Conservation (phyloP, 768 basidiomycete species). For the Phlebiopsis flavidoalba region DNA sequence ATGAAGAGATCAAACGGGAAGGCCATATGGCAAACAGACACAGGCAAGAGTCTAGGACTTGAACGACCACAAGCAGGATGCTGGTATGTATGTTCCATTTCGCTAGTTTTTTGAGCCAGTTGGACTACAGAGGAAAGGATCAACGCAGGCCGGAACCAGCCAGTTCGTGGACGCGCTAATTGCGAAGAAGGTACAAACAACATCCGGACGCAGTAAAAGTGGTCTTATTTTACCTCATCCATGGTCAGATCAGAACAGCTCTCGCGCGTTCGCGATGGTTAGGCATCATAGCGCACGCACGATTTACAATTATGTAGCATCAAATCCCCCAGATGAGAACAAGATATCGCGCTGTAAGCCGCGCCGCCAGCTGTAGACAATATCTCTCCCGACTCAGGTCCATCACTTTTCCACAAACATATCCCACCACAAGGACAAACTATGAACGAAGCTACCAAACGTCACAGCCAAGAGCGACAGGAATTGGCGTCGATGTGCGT, state of each 20-base stretch:
- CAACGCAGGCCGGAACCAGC: background rate
- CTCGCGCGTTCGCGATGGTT: background rate
- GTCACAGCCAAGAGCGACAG: background rate
- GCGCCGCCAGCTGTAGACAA: too few relatives aligned
- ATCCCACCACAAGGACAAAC: too few relatives aligned
- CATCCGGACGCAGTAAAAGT: background rate
- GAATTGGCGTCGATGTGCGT: background rate
- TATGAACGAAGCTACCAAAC: background rate
- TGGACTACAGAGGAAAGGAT: background rate
- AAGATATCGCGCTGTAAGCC: too few relatives aligned
- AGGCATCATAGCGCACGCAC: background rate
- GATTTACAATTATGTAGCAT: background rate
- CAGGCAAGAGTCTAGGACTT: background rate
- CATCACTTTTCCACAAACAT: background rate
- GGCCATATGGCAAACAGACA: background rate
- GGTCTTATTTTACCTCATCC: background rate
- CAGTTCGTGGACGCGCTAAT: constrained; percentile 6
- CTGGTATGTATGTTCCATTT: background rate
- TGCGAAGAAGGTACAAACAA: constrained; percentile 1
- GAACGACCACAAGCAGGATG: background rate
- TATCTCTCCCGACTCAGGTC: too few relatives aligned
- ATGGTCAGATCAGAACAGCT: background rate
- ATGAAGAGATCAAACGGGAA: background rate
- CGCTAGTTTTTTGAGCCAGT: background rate
- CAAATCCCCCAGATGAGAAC: too few relatives aligned